Evolutionary conservation across 352 stramenopile species (phyloP).

Genomic region (Pythium phragmitis): DNA sequence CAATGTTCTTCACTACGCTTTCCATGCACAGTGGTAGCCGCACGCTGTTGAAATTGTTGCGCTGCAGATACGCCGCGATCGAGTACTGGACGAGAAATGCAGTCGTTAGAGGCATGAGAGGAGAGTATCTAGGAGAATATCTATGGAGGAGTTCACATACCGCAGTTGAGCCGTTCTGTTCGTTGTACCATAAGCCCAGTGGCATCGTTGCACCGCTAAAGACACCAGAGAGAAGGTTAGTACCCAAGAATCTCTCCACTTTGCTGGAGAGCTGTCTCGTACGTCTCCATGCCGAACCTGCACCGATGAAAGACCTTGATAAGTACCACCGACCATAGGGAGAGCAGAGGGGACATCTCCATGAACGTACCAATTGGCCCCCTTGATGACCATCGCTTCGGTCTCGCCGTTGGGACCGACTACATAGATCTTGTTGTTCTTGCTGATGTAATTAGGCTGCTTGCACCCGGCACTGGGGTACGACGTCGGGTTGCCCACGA

Average conservation of each 20-base stretch:
- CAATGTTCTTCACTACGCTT: conserved; percentile 25
- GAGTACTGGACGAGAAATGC: conserved; percentile 37
- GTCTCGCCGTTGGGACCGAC: conserved; percentile 50
- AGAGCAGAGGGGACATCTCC: neutral
- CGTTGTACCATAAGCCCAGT: conserved; percentile 51
- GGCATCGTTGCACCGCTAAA: conserved; percentile 23
- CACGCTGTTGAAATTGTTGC: conserved; percentile 81
- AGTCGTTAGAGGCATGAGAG: neutral
- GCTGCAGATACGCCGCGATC: conserved; percentile 57
- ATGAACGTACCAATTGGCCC: conserved; percentile 47
- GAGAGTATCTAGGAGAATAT: neutral
- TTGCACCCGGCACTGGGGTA: conserved; percentile 35
- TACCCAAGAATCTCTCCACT: neutral
- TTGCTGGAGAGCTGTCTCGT: conserved; percentile 11
- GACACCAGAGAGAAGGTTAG: conserved; percentile 15
- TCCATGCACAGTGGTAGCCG: conserved; percentile 61
- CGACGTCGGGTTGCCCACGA: conserved; percentile 57
- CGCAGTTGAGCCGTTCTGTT: conserved; percentile 49
- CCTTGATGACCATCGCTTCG: conserved; percentile 57
- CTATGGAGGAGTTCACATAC: conserved; percentile 21
- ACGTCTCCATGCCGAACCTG: conserved; percentile 55
- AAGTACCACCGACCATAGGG: neutral
- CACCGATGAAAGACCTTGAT: neutral
- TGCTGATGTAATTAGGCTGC: conserved; percentile 62
- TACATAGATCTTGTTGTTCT: conserved; percentile 59